A percentile compares a stretch with the other conserved stretches of the same genome.
Evolutionary conservation across 768 basidiomycete genomes (phyloP).

Genomic region (Leucocoprinus birnbaumii): DNA sequence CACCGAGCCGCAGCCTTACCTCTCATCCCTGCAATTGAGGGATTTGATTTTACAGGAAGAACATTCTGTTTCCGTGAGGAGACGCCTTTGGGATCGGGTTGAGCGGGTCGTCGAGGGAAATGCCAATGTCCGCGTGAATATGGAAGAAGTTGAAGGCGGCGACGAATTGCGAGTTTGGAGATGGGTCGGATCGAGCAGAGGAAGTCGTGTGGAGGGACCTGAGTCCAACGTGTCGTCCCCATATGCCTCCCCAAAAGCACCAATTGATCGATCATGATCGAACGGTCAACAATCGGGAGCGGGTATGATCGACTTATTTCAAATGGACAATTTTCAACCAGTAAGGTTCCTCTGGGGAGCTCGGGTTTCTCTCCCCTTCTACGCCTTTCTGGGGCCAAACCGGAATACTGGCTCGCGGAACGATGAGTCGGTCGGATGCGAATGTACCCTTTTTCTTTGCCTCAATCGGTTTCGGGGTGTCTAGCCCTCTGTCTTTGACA

Average conservation of each 20-base stretch:
- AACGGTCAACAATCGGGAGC: not conserved
- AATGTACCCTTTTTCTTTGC: conserved; percentile 3
- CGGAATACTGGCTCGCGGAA: not conserved
- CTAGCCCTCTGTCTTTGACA: not conserved
- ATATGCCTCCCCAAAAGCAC: not conserved
- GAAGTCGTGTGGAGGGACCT: conserved; percentile 21
- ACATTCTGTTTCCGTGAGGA: conserved; percentile 64
- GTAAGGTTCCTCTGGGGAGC: not conserved
- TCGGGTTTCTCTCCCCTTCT: not conserved
- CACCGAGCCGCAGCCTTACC: conserved; percentile 66
- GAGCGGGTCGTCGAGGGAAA: conserved; percentile 87
- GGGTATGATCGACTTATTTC: not conserved
- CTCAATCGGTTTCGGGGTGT: conserved; percentile 1
- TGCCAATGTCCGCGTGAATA: conserved; percentile 81
- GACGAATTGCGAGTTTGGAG: conserved; percentile 91
- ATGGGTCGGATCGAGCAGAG: conserved; percentile 64
- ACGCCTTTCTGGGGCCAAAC: not conserved
- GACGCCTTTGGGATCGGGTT: conserved; percentile 77
- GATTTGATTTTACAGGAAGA: conserved; percentile 83
- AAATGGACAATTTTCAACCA: not conserved
- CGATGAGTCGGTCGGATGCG: not conserved
- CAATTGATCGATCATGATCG: conserved; percentile 4
- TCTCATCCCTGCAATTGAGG: conserved; percentile 85
- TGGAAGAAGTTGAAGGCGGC: conserved; percentile 81
- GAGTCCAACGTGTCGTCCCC: conserved; percentile 9